phyloP scores from a whole-genome alignment of 2,329 filamentous ascomycete genomes.

The Fusarium torreyae region DNA sequence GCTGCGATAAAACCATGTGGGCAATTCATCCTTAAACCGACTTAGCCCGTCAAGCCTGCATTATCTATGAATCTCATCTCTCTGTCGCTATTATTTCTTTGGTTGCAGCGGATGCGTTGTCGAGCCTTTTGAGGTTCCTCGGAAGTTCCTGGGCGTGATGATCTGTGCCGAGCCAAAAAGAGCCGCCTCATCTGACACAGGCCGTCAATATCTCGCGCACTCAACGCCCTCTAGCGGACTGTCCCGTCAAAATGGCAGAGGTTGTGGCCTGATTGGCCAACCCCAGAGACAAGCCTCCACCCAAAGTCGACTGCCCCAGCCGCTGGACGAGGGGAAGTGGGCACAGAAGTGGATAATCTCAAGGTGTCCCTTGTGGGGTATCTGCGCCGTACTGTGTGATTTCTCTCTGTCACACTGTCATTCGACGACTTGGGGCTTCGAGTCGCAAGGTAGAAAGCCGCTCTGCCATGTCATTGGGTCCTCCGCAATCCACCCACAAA shows the following conservation, averaged over 20 bases:
- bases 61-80: not conserved
- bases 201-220: constrained; percentile 40
- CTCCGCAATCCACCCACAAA: constrained; percentile 37
- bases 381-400: constrained; percentile 7
- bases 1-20: constrained; percentile 26
- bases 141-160: constrained; percentile 22
- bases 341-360: constrained; percentile 10
- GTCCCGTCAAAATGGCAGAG: constrained; percentile 23
- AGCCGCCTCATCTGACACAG: constrained; percentile 38
- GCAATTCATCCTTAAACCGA: constrained; percentile 10
- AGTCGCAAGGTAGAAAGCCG: constrained; percentile 24
- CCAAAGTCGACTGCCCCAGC: constrained; percentile 37
- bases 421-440: constrained; percentile 2
- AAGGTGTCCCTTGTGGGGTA: constrained; percentile 37
- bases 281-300: constrained; percentile 31
- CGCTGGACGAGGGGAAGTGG: constrained; percentile 50
- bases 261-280: constrained; percentile 22
- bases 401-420: constrained; percentile 16
- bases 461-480: constrained; percentile 29
- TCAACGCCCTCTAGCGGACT: constrained; percentile 33
- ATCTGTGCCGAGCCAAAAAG: constrained; percentile 36
- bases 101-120: not conserved
- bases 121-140: constrained; percentile 14
- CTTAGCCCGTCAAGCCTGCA: not conserved
- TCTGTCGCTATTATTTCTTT: not conserved